Base-by-base conservation (phyloP, 176 grass and related monocot genomes). In the Triticum urartu region DNA sequence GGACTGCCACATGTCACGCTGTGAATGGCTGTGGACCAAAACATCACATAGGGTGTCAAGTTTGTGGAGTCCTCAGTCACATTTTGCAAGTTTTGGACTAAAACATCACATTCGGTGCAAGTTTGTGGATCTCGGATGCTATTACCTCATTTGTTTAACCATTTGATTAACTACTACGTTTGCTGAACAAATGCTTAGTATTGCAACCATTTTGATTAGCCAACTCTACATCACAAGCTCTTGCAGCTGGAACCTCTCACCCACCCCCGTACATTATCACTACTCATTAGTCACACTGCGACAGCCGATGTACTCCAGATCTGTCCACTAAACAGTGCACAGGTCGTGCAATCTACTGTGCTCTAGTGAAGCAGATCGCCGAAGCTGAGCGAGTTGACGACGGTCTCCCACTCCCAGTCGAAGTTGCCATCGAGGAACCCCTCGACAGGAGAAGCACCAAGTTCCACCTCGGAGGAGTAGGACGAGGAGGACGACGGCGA, bases 401-500 rank as follows among this genome's bases (percentile, higher is more conserved):
- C 70, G 61, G 81, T 70, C 30, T 81, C 89, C 89, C 72, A 76
- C 56, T 76, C 72, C 68, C 85, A 87, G 21, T 83, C 82, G 52
- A 77, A 20, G 52, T 30, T 11, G 39, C 77, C 81, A 26, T 88
- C 38, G 48, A 88, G 50, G 45, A 88, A 91, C 62, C 84, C 61
- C 36, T 8, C 25, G n/a, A 68, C 85, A 39, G 81, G 75, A 26
- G 74, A 17, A 9, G 26, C 30, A 62, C 75, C 20, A 5, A 25
- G 40, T 33, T 62, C 52, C 15, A 48, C 56, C 48, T 82, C 84
- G 28, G 81, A 92, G 58, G 79, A 84, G 11, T 52, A 42, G 14
- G 7, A 18, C 15, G 75, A 61, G 25, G 72, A 52, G 7, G 68
- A 61, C 0, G 64, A 21, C 20, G 48, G n/a, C 4, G 68, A 30